Evolutionary conservation across 2,329 filamentous ascomycete genomes (phyloP), one percentile per base, ranked within the genome.

Genomic region (Ceratocystis variospora): DNA sequence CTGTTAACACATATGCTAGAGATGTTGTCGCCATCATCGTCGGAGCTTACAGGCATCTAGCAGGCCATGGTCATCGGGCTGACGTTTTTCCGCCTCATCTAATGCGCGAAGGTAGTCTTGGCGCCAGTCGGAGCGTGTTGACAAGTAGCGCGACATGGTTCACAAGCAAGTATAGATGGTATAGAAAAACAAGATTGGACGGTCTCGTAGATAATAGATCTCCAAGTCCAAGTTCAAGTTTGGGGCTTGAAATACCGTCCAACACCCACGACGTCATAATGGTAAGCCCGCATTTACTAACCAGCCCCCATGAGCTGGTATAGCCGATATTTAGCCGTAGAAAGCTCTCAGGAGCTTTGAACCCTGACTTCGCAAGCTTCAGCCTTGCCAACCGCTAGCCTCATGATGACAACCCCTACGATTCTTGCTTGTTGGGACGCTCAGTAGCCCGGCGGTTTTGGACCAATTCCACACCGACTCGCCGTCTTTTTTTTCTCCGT

Each of bases 21-120:
- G 37, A 41, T 10, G 37, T 41, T 41, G 37, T 41, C 37, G 37
- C 37, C 3, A 41, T 41, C 8, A 41, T 41, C 37, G 12, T 41
- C 37, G 61, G 28, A n/a, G 69, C 83, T 70, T 74, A 96, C 92
- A 96, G 69, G 89, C 87, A 73, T 90, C 82, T 72, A 96, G 88
- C 68, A 95, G 82, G 64, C 85, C 81, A 72, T 79, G 78, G 70
- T 84, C 83, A 68, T 84, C 78, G 4, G 80, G 79, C 70, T 78
- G 80, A 67, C 90, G 87, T 69, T 84, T 81, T 72, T 85, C 81
- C 71, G 90, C 89, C 71, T 87, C 86, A 71, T 85, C 82, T 70
- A 97, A 80, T 70, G 87, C 87, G 69, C 83, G 79, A 69, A 89
- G 80, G 75, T 96, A 96, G 72, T 95, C 88, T 70, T 89, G 85